Evolutionary conservation across 441 rosid species (phyloP), one percentile per base, ranked within the genome.

Genomic region (Adansonia gregorii): DNA sequence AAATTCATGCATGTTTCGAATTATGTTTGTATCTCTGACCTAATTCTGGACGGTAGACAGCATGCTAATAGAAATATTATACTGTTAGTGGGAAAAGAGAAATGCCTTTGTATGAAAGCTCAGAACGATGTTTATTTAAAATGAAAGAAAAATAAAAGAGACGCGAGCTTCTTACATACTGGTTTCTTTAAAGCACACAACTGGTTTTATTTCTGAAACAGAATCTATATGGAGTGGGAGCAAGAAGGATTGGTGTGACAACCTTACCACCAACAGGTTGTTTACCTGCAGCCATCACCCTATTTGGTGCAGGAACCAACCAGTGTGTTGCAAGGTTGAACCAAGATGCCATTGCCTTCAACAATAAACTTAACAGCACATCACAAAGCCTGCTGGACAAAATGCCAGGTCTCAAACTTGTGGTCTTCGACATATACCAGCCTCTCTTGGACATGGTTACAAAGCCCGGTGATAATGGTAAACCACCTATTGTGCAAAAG

Each of bases 281-380:
- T 86, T 82, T 96, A 80, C 99, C 97, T 0, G 99, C 97, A 77
- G 96, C 96, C 45, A 88, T 94, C 83, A 92, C 95, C 41, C 89
- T 94, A 75, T 92, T 90, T 51, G 98, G 97, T 4, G 78, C 15
- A 49, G 98, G 98, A 85, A 92, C 89, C 84, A 88, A 81, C 79
- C 85, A 78, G 75, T 94, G 99, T 55, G 95, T 94, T 51, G 83
- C 82, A 74, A 89, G 91, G 81, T 83, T 94, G 75, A 96, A 96
- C 79, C 83, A 80, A 24, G 98, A 93, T 63, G 96, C 99, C 45
- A 68, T 88, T 77, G 83, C 84, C 55, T 93, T 89, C 90, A 94
- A 96, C 86, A 76, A 78, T 39, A 93, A 91, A 85, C 90, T 96
- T 77, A 91, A 90, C 81, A 77, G 67, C 86, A 88, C 91, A 55